Evolutionary conservation across 352 stramenopile species (phyloP).

Genomic region (Salisapilia sapeloensis): DNA sequence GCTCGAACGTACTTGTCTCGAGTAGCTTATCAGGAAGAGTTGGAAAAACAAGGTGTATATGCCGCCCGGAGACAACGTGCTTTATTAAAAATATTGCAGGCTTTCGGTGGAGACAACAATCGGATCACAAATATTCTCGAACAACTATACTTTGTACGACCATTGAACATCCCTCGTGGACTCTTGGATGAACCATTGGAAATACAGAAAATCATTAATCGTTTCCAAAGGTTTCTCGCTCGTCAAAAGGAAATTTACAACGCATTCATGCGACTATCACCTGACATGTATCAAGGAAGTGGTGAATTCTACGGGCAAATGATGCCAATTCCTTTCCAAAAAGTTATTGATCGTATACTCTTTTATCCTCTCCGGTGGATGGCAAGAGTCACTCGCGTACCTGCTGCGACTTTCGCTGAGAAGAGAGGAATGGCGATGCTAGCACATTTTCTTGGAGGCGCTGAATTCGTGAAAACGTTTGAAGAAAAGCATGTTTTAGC

Average conservation of each 20-base stretch:
- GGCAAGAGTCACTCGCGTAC: constrained; percentile 24
- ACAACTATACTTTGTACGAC: constrained; percentile 41
- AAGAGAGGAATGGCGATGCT: constrained; percentile 29
- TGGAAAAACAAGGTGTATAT: constrained; percentile 50
- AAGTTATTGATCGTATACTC: constrained; percentile 40
- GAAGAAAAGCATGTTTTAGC: constrained; percentile 41
- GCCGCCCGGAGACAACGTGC: constrained; percentile 37
- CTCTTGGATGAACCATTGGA: constrained; percentile 38
- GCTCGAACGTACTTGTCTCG: constrained; percentile 47
- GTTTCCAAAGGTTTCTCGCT: constrained; percentile 25
- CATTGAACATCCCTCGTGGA: constrained; percentile 16
- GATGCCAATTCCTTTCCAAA: constrained; percentile 34
- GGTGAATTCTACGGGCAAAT: constrained; percentile 11
- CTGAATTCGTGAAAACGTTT: constrained; percentile 52
- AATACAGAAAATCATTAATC: constrained; percentile 38
- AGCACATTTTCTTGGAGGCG: constrained; percentile 33
- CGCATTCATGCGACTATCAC: constrained; percentile 20
- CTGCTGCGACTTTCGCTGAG: constrained; percentile 26
- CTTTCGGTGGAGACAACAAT: constrained; percentile 40
- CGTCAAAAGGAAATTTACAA: constrained; percentile 36
- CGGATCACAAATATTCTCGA: constrained; percentile 49
- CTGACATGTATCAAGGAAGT: constrained; percentile 28
- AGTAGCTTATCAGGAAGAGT: constrained; percentile 32
- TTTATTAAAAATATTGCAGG: constrained; percentile 25
- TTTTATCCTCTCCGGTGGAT: constrained; percentile 44